These are phyloP conservation scores for Coemansia sp. DNA, from an alignment of 192 early-diverging fungal genomes.

Conservation along the genomic window DNA sequence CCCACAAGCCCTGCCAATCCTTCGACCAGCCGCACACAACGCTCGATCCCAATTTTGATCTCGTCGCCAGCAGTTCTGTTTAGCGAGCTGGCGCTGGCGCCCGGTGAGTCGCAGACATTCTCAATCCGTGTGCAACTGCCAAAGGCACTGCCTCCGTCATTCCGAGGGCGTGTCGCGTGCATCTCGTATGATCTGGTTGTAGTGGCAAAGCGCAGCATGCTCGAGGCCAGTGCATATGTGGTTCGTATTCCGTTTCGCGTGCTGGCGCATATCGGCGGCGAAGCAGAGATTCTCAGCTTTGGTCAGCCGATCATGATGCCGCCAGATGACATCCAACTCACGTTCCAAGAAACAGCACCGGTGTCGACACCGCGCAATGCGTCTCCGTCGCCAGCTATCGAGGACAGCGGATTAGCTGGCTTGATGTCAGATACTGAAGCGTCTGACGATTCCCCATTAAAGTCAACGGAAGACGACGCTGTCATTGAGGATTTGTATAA, in stretches of 20 bases:
- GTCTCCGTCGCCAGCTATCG: slow-evolving; percentile 18
- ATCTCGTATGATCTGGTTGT: slow-evolving; percentile 47
- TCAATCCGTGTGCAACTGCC: slow-evolving; percentile 42
- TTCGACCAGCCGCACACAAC: slow-evolving; percentile 22
- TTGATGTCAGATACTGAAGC: not conserved
- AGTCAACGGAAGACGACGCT: not conserved
- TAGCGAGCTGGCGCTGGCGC: slow-evolving; percentile 45
- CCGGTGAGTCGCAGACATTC: slow-evolving; percentile 50
- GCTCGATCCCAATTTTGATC: slow-evolving; percentile 28
- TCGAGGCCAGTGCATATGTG: slow-evolving; percentile 28
- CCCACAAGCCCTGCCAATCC: slow-evolving; percentile 14
- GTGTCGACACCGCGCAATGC: slow-evolving; percentile 35
- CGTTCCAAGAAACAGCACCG: slow-evolving; percentile 22
- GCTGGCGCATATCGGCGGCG: slow-evolving; percentile 18
- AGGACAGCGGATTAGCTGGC: not conserved
- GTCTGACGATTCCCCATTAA: not conserved
- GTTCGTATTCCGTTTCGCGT: slow-evolving; percentile 49
- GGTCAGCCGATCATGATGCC: slow-evolving; percentile 34
- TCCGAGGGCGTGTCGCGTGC: slow-evolving; percentile 37
- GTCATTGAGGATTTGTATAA: slow-evolving; percentile 1
- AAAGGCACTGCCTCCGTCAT: slow-evolving; percentile 38
- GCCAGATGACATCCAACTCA: slow-evolving; percentile 25
- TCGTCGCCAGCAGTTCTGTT: slow-evolving; percentile 42
- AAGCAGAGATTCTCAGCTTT: slow-evolving; percentile 14
- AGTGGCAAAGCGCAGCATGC: slow-evolving; percentile 48